Evolutionary conservation across 306 rosid genomes (phyloP), one percentile per base, ranked within the genome.

Genomic region (Cicer arietinum): DNA sequence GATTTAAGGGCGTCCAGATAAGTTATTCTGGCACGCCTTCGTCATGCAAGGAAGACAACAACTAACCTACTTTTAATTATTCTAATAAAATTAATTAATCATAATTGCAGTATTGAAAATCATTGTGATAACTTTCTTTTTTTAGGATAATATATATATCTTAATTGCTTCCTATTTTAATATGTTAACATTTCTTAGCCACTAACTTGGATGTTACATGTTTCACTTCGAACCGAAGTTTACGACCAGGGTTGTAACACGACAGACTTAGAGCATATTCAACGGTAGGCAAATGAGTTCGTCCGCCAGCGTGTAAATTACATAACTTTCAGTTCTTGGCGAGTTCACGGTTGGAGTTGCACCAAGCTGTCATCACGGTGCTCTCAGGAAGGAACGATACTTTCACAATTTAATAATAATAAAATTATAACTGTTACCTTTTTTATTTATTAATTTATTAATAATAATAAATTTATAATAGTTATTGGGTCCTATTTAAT

Each of bases 21-120:
- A 79, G 79, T 80, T 81, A 35, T 2, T 78, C 94, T 80, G 92
- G 85, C 87, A 76, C 42, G 65, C 73, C 80, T 62, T 80, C 79
- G 43, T 87, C 91, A 66, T 52, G 80, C 77, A 76, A 71, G 78
- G 13, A 50, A 81, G 51, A 76, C 77, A 85, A 76, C 84, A 86
- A 77, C 76, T 43, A 70, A 67, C 37, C 61, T 65, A 1, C n/a
- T 9, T 18, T 40, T 16, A 10, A 25, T 6, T 47, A 77, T 59
- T 65, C 45, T 73, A 39, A 46, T 44, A 25, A 11, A 39, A 18
- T 48, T 16, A 39, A 17, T 48, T 16, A 3, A 64, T 78, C 65
- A 45, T 74, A 40, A 45, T 48, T 39, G 64, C 8, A 40, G 20
- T 35, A 16, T 9, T 54, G 43, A 63, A 72, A 46, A 40, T 69